phyloP scores from a whole-genome alignment of 2,329 filamentous ascomycete genomes.

The Talaromyces sp. region DNA sequence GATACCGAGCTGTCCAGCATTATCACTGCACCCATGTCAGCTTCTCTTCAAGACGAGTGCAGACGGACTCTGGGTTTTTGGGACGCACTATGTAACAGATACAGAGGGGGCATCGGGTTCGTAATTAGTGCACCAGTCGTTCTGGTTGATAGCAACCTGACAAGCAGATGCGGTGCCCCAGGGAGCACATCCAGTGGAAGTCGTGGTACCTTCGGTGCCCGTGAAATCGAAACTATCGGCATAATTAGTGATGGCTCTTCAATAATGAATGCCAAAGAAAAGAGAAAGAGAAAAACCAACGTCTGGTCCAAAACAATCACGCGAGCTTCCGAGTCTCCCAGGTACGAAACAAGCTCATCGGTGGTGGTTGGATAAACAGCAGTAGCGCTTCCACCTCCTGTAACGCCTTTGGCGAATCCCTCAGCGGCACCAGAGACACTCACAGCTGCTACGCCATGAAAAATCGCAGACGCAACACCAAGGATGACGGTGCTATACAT shows the following conservation, averaged over 20 bases:
- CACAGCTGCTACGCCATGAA: background rate
- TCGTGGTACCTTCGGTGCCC: conserved; percentile 49
- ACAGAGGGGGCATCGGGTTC: conserved; percentile 49
- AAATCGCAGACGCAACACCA: background rate
- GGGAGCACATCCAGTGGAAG: conserved; percentile 53
- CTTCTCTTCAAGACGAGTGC: background rate
- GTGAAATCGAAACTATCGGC: conserved; percentile 47
- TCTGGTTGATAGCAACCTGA: conserved; percentile 58
- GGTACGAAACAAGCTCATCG: conserved; percentile 7
- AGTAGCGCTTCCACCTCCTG: conserved; percentile 7
- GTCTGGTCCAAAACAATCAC: conserved; percentile 6
- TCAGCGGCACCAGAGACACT: conserved; percentile 7
- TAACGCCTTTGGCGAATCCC: conserved; percentile 8
- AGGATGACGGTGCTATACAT: background rate
- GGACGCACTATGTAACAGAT: conserved; percentile 36
- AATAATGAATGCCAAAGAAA: background rate
- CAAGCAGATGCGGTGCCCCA: conserved; percentile 51
- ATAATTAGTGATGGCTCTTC: background rate
- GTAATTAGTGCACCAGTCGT: conserved; percentile 58
- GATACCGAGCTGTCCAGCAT: conserved; percentile 49
- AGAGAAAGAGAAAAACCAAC: background rate
- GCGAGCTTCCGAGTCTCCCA: conserved; percentile 3
- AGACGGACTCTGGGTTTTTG: conserved; percentile 13
- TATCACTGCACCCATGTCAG: conserved; percentile 33
- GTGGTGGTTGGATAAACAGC: conserved; percentile 6